Conservation (phyloP, 2,329 filamentous ascomycete genomes). For the Biscogniauxia mediterranea region DNA sequence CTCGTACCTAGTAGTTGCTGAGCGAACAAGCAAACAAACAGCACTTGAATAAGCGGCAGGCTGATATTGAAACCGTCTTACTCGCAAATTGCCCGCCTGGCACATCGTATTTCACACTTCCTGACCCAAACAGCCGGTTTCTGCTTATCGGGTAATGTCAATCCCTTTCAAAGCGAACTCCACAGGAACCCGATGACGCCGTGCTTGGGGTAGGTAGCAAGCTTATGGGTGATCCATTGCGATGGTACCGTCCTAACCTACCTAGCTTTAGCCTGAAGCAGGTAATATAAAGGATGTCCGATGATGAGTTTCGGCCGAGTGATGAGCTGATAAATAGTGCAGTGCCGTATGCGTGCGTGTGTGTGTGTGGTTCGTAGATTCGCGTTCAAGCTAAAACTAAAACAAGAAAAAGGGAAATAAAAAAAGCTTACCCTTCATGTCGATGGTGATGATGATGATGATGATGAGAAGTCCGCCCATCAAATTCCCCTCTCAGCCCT, state of each 20-base stretch:
- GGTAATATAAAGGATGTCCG: not conserved
- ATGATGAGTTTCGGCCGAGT: not conserved
- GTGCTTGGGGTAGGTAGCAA: not conserved
- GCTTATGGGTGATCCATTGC: not conserved
- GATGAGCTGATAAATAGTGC: not conserved
- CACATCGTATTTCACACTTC: not conserved
- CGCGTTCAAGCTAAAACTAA: not conserved
- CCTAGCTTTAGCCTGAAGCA: not conserved
- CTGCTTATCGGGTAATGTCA: not conserved
- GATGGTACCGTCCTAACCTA: not conserved
- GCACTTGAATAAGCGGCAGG: not conserved
- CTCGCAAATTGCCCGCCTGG: not conserved
- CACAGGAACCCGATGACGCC: not conserved
- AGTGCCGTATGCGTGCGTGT: too few species aligned
- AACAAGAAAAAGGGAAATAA: not conserved
- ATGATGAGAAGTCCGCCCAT: constrained; percentile 1
- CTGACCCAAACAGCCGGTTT: not conserved
- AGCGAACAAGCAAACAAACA: not conserved
- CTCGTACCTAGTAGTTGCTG: not conserved
- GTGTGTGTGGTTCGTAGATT: not conserved
- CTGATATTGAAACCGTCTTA: not conserved
- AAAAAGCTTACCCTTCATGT: constrained; percentile 4
- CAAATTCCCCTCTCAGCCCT: constrained; percentile 16
- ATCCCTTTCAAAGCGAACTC: not conserved
- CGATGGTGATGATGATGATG: not conserved